Evolutionary conservation across 106 monocot species (phyloP), one percentile per base, ranked within the genome.

Genomic region (Platanthera guangdongensis): DNA sequence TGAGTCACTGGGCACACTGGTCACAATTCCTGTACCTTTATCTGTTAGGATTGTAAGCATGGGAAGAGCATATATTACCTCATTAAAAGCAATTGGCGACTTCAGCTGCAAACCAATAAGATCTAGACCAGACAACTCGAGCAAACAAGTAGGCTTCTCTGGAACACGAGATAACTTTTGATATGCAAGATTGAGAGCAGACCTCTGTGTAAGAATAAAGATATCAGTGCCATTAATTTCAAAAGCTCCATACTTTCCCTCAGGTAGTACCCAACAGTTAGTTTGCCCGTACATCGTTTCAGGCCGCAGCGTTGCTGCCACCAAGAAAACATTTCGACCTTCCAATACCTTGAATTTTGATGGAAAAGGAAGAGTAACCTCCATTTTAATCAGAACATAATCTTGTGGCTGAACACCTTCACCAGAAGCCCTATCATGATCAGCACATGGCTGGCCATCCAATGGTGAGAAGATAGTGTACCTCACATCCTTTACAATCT

Each of bases 281-380:
- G 95, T 95, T 72, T 95, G 95, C 30, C 95, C 95, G 74, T 92
- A 95, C 95, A 95, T 95, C 8, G 92, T 95, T 57, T 95, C 95
- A 50, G 95, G 95, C 68, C 95, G 82, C 74, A 95, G 79, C n/a
- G 95, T 95, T 28, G 95, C 95, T 59, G 95, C 95, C 9, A 88
- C 92, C 28, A 95, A 79, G 75, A 81, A 95, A 5, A 95, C 87
- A 8, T 79, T 90, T 76, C 74, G 88, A 59, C 95, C 95, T 83
- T 92, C 90, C 82, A 95, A 79, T 10, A 45, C 72, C 75, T 90
- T 85, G 74, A 95, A 55, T 72, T 95, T 92, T 12, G 82, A 69
- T n/a, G 86, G 62, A 76, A 92, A 87, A 57, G 95, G 95, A 71
- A 86, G 90, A 2, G 88, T 14, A 0, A 95, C 90, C 74, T 95